Evolutionary conservation across 345 rosid species (phyloP), one percentile per base, ranked within the genome.

Genomic region (Clausena lansium): DNA sequence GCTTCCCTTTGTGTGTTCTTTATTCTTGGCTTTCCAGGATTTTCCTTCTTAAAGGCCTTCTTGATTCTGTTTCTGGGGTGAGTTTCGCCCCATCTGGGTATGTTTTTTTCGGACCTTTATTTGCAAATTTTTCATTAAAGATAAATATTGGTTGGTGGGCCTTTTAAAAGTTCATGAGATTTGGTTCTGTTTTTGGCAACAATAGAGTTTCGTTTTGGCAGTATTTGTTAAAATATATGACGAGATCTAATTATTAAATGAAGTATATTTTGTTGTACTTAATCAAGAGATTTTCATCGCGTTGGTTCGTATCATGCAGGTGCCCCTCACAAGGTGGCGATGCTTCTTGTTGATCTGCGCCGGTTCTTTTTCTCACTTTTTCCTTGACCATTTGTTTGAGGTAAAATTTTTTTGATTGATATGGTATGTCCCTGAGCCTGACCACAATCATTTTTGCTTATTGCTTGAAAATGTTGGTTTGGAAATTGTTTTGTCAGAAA

Each of bases 311-410:
- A 15, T 68, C 10, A 7, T 72, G 76, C 82, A 91, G 95, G 80
- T 76, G n/a, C 81, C 95, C 0, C 93, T 91, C 68, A 74, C 88
- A 20, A 86, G 84, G 81, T 80, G 57, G 86, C 95, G 88, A 65
- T 89, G 93, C 79, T 79, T 89, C 13, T 78, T 83, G 58, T 63
- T 91, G 80, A 67, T 89, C 67, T 71, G 83, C 19, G 93, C 93
- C 1, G 95, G 92, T 27, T 88, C 91, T 22, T 76, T 91, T 17
- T 91, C 95, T 45, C 95, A 91, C 78, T 91, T 91, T 77, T 91
- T 91, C 80, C 83, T 91, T 13, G 92, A 91, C 74, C 95, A 91
- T 68, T 81, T 91, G 76, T 91, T 91, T 71, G 95, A 91, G 92
- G 95, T 91, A 77, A 63, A 4, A 25, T 65, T 57, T 66, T 3